Conservation (phyloP, 495 filamentous ascomycete species). For the Clohesyomyces aquaticus region DNA sequence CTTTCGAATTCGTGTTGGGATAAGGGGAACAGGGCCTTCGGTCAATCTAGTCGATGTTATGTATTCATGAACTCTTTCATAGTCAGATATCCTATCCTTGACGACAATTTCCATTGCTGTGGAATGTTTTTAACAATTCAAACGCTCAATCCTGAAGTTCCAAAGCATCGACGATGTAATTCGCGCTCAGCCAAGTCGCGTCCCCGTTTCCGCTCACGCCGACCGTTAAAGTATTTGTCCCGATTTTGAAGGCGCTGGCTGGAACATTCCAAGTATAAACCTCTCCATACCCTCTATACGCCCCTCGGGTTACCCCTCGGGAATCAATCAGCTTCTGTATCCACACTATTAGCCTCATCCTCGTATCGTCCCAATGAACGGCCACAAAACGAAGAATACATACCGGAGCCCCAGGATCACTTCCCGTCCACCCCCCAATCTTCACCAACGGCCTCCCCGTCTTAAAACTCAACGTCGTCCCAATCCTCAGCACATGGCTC, state of each 20-base stretch:
- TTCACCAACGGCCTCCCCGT: constrained; percentile 29
- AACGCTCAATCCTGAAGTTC: constrained; percentile 32
- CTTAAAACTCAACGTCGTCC: constrained; percentile 32
- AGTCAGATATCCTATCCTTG: too few species aligned
- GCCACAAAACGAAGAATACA: not conserved
- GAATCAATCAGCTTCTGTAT: constrained; percentile 29
- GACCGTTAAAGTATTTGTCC: constrained; percentile 23
- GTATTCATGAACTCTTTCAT: too few species aligned
- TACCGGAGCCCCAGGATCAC: constrained; percentile 35
- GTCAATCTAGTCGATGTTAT: too few species aligned
- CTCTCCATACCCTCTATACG: constrained; percentile 31
- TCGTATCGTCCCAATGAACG: too few species aligned
- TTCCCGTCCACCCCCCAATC: constrained; percentile 30
- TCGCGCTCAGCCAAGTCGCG: constrained; percentile 33
- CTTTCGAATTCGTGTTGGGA: too few species aligned
- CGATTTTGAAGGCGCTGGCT: constrained; percentile 22
- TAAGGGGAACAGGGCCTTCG: too few species aligned
- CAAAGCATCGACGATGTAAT: constrained; percentile 33
- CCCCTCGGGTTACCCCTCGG: constrained; percentile 25
- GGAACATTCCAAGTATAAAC: constrained; percentile 31
- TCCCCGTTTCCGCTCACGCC: constrained; percentile 29
- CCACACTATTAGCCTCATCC: constrained; percentile 1
- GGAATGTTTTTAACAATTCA: too few species aligned
- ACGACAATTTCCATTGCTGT: too few species aligned
- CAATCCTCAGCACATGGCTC: constrained; percentile 21